Base-by-base conservation (phyloP, 805 yeast genomes). In the Myxozyma vanderwaltii region DNA sequence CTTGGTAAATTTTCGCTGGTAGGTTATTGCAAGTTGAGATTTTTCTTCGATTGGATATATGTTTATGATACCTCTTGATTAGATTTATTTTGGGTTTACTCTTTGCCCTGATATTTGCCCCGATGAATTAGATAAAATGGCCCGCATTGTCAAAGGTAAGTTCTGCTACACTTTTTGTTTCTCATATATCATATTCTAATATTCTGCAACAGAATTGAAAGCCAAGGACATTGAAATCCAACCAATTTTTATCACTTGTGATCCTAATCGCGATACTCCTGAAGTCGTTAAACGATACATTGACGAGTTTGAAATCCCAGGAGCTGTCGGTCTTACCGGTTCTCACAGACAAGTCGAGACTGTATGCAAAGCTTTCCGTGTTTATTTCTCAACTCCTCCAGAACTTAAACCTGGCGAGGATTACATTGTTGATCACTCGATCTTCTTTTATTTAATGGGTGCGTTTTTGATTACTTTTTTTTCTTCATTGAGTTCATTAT, bases 81-180 rank as follows among this genome's bases (percentile, higher is more conserved):
- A 63, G 63, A 53, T 92, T n/a, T 94, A 94, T 73, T 94, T 94
- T 75, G 99, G 99, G 0, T 94, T 94, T 77, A 88, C 97, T 3
- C 91, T 91, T 75, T 94, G 99, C 76, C 99, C 99, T 5, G 99
- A 94, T 75, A 91, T 94, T 54, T 94, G 99, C 74, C 99, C 99
- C 10, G 99, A 94, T 73, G 99, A 94, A 73, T 81, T 94, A 60
- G 99, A 94, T 72, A 89, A 92, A 71, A 80, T 94, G 71, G 92
- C 96, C 3, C 79, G 84, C 31, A 85, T 87, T 76, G 51, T 82
- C 77, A 81, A 77, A 82, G 69, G 82, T 81, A 64, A 4, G 10
- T 24, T 19, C 4, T 43, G 24, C n/a, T 23, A 8, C 2, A 23
- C 12, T 2, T 13, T 15, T 44, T 21, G 26, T 8, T 15, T 26